Evolutionary conservation across 202 grass and related monocot genomes (phyloP), one percentile per base, ranked within the genome.

Genomic region (Musa balbisiana): DNA sequence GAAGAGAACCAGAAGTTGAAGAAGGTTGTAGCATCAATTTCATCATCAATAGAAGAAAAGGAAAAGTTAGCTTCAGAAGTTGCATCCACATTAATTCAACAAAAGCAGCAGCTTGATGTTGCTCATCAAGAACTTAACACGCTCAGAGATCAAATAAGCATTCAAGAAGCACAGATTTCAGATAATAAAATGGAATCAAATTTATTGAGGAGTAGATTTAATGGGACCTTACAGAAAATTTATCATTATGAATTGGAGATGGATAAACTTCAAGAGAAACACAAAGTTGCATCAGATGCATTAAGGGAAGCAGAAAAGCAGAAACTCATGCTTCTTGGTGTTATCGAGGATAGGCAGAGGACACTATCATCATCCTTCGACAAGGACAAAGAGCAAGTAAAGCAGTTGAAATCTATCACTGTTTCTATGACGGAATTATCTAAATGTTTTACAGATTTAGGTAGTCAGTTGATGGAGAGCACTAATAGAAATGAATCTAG

Each of bases 51-150:
- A 13, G 81, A 82, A 52, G 83, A 93, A 85, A 89, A 88, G 65
- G 78, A 87, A 54, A 87, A 85, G 69, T 83, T 98, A n/a, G 68
- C 79, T 49, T 75, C 79, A 62, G 87, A 88, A 33, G 83, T 73
- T 58, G 70, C 69, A 49, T 97, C 90, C 9, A 84, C 82, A 73
- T 72, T 94, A 53, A 74, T 86, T 56, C 80, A 85, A 55, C 88
- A 94, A 55, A 89, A 89, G 53, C 85, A 87, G 59, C 89, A 98
- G 89, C 73, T 87, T 60, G 84, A 93, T 60, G 55, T 92, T 68
- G 83, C 81, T 69, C 69, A 82, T 23, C 81, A 86, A 13, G 90
- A 91, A 73, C 76, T 89, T 82, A 72, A 63, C 49, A 89, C 87
- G 73, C 86, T 87, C 20, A 86, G 75, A 80, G 88, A 92, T 73